Base-by-base conservation (phyloP, 2,329 filamentous ascomycete species). In the Talaromyces sp. region DNA sequence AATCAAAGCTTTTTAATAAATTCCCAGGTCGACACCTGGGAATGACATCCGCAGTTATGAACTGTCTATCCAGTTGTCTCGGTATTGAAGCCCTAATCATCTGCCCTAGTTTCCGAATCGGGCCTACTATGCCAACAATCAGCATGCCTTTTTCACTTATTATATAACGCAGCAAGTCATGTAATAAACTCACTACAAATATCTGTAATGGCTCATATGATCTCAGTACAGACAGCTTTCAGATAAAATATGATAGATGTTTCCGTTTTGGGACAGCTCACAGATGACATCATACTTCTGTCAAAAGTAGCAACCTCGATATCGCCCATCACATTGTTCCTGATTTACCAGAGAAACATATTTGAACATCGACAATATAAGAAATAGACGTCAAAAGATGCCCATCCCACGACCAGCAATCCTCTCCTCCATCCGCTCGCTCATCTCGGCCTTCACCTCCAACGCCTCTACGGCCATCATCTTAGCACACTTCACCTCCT, bases 401-500 rank as follows among this genome's bases (percentile, higher is more conserved):
- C 60, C 64, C 13, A 49, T 47, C 11, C 63, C 69, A 31, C 68
- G 68, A 37, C 45, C 65, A 59, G 52, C 68, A 35, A 70, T 77
- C 50, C 66, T 73, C 50, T 56, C 65, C 5, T 69, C 74, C 56
- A 70, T 73, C 39, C 69, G 71, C 19, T 62, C 69, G 62, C 70
- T 79, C 69, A 71, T 74, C 54, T 52, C 66, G 6, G 72, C 75
- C 64, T 75, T 80, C 43, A 70, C 76, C 47, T 64, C 69, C 62
- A 70, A 16, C 60, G 73, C 13, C 66, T 72, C 35, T 35, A 70
- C 24, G 64, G 68, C 9, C 70, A 31, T 49, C 61, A 66, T 66
- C 39, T 71, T 78, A 57, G 67, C 73, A 58, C 71, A 75, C 65
- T 80, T 79, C 71, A 79, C 76, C 19, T 16, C 60, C 16, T 69